Conservation (phyloP, 768 basidiomycete species). For the Amanita pallidorosea region DNA sequence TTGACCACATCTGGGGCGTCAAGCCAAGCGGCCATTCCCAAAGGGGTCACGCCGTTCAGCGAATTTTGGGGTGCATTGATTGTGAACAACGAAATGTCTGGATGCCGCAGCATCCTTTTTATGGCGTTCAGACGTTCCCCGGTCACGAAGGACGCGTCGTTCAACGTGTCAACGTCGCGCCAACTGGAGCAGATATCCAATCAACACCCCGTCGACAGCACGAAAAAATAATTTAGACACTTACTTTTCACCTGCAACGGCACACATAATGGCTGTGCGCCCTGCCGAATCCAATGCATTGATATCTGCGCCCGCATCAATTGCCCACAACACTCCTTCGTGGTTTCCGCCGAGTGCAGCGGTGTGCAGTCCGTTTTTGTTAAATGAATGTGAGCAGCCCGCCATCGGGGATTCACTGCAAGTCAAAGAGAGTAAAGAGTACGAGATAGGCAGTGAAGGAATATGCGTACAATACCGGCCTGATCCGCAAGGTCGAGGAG, state of each 20-base stretch:
- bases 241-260: conserved; percentile 64
- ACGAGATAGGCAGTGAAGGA: neutral
- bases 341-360: conserved; percentile 50
- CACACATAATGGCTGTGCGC: conserved; percentile 55
- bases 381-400: conserved; percentile 17
- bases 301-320: conserved; percentile 54
- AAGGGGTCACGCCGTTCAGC: conserved; percentile 65
- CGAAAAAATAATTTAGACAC: conserved; percentile 13
- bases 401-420: conserved; percentile 11
- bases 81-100: conserved; percentile 53
- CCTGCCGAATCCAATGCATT: conserved; percentile 54
- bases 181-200: conserved; percentile 31
- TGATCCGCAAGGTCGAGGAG: neutral
- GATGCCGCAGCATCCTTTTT: conserved; percentile 40
- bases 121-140: conserved; percentile 46
- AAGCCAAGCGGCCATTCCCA: conserved; percentile 74
- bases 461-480: neutral
- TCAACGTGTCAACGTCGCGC: conserved; percentile 52
- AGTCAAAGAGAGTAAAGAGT: neutral
- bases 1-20: conserved; percentile 51
- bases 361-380: conserved; percentile 34
- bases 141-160: conserved; percentile 59
- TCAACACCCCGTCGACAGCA: neutral
- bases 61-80: conserved; percentile 65
- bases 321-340: conserved; percentile 37